A percentile compares a stretch with the other conserved stretches of the same genome.
Evolutionary conservation across 83 land plant genomes (phyloP).

Genomic region (Isoetes engelmannii): DNA sequence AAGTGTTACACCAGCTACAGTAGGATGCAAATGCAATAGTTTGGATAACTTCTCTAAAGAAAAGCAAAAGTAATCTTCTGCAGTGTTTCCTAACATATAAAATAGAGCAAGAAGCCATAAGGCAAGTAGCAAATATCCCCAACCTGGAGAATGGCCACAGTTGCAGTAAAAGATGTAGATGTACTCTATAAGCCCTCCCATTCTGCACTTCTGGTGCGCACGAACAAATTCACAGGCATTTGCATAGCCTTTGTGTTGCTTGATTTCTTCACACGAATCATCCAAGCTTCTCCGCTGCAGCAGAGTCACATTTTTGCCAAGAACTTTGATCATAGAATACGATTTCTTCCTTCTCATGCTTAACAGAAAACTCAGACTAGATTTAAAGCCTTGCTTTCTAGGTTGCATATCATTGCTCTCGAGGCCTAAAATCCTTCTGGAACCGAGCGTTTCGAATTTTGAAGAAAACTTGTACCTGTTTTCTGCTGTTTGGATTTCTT

Average conservation of each 20-base stretch:
- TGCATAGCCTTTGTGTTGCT: constrained; percentile 36
- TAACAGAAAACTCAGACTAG: no score
- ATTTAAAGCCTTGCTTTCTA: no score
- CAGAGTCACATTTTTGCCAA: no score
- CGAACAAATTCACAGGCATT: constrained; percentile 43
- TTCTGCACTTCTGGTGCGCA: constrained; percentile 42
- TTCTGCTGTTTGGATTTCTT: no score
- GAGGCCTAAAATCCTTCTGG: no score
- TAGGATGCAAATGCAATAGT: constrained; percentile 57
- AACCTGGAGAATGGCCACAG: constrained; percentile 26
- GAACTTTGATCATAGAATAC: no score
- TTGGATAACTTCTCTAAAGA: constrained; percentile 57
- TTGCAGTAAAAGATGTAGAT: constrained; percentile 53
- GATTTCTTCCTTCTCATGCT: no score
- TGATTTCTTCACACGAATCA: constrained; percentile 35
- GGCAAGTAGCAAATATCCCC: constrained; percentile 40
- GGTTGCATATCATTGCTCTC: no score
- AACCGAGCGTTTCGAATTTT: no score
- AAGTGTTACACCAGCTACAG: constrained; percentile 73
- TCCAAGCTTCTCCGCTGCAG: no score
- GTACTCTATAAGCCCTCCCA: constrained; percentile 60
- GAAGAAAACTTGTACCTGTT: no score
- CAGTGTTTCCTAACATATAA: constrained; percentile 76
- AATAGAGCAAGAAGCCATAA: constrained; percentile 61
- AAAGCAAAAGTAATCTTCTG: constrained; percentile 80